These are phyloP conservation scores for Macrolepiota dolichaula DNA, from an alignment of 768 basidiomycete species.

Conservation along the genomic window DNA sequence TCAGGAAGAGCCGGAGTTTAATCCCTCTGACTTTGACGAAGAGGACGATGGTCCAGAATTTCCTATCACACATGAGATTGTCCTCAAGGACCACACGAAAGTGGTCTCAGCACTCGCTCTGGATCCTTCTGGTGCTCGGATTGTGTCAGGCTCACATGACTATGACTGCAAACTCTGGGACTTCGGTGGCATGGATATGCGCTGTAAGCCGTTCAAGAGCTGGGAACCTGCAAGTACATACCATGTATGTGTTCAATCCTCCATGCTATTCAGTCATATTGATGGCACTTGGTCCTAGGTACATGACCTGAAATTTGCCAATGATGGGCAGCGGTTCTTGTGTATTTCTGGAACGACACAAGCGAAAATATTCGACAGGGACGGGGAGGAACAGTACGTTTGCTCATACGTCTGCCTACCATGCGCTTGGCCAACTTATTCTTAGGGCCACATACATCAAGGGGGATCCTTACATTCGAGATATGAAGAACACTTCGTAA, in stretches of 20 bases:
- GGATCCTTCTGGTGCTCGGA: conserved; percentile 91
- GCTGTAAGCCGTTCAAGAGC: conserved; percentile 91
- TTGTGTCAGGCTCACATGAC: conserved; percentile 91
- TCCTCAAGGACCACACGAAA: conserved; percentile 93
- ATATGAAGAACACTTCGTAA: conserved; percentile 98
- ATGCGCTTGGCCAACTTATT: conserved; percentile 39
- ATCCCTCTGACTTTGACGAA: conserved; percentile 49
- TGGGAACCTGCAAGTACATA: conserved; percentile 96
- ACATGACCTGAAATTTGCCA: conserved; percentile 87
- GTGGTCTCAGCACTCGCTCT: conserved; percentile 90
- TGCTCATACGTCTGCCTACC: conserved; percentile 9
- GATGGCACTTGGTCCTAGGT: conserved; percentile 46
- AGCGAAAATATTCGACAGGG: conserved; percentile 85
- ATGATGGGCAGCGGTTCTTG: conserved; percentile 81
- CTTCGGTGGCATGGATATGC: conserved; percentile 94
- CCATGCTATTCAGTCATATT: conserved; percentile 4
- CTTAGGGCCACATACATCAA: conserved; percentile 79
- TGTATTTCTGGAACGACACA: conserved; percentile 87
- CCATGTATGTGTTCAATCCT: conserved; percentile 53
- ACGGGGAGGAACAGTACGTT: conserved; percentile 90
- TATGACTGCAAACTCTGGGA: conserved; percentile 99
- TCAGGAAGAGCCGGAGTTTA: conserved; percentile 52
- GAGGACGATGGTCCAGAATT: conserved; percentile 50
- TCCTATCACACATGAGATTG: conserved; percentile 88
- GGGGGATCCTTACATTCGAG: conserved; percentile 96